Conservation (phyloP, 768 basidiomycete species). For the Phylloporus sp. region DNA sequence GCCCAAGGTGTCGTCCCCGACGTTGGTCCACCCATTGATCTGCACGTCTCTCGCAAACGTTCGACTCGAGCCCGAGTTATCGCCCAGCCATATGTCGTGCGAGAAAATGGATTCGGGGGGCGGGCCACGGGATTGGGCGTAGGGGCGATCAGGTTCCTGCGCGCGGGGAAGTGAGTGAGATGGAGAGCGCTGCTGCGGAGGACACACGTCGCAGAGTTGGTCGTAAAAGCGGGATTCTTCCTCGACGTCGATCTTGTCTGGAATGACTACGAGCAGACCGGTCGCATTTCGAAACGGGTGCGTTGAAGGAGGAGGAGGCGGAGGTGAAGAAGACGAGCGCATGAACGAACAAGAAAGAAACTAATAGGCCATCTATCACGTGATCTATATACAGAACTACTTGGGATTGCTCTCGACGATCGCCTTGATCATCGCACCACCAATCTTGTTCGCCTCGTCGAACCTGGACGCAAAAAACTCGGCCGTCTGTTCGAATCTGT, state of each 20-base stretch:
- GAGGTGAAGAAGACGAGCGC: no score
- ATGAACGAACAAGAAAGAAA: no score
- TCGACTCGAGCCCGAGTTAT: conserved; percentile 48
- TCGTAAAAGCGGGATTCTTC: conserved; percentile 66
- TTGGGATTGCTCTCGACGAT: conserved; percentile 53
- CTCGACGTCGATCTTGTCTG: conserved; percentile 57
- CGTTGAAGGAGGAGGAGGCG: conserved; percentile 7
- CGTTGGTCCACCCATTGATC: conserved; percentile 67
- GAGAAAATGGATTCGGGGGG: conserved; percentile 64
- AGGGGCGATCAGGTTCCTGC: conserved; percentile 23
- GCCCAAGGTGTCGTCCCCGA: conserved; percentile 60
- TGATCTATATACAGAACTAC: background rate
- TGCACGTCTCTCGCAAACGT: conserved; percentile 62
- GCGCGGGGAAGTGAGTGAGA: no score
- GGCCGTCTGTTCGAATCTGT: conserved; percentile 75
- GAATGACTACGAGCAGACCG: conserved; percentile 50
- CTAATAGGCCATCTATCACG: no score
- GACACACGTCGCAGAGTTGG: conserved; percentile 48
- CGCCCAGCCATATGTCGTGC: conserved; percentile 64
- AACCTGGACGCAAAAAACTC: conserved; percentile 84
- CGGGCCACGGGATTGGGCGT: no score
- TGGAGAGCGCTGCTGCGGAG: no score
- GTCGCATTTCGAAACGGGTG: conserved; percentile 47
- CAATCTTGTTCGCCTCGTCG: conserved; percentile 76
- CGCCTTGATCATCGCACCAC: conserved; percentile 85